Evolutionary conservation across 192 early-diverging fungal genomes (phyloP).

Genomic region (Umbelopsis ramanniana): DNA sequence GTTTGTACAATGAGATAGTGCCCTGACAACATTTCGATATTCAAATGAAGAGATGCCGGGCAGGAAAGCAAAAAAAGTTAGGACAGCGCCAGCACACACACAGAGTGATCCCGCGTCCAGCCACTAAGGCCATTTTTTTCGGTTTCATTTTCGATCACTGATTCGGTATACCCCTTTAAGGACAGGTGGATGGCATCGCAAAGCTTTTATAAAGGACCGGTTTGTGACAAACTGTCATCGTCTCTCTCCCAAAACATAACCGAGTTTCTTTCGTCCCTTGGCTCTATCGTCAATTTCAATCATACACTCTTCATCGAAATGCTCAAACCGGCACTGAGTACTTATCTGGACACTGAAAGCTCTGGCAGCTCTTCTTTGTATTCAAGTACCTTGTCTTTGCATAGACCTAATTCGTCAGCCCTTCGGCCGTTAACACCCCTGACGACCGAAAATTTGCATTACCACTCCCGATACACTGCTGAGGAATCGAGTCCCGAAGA

Average conservation of each 20-base stretch:
- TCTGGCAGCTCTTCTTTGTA: background rate
- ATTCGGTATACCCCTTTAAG: background rate
- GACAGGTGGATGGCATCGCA: background rate
- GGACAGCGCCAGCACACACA: background rate
- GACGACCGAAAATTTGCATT: slow-evolving; percentile 4
- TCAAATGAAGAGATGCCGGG: too few species aligned
- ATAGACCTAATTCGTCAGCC: background rate
- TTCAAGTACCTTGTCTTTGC: background rate
- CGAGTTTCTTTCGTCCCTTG: too few species aligned
- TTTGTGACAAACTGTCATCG: background rate
- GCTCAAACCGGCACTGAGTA: background rate
- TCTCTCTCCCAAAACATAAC: background rate
- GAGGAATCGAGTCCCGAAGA: background rate
- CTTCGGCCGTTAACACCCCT: background rate
- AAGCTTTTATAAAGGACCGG: background rate
- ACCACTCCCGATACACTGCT: background rate
- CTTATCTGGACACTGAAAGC: slow-evolving; percentile 6
- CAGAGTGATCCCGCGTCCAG: background rate
- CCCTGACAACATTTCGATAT: too few species aligned
- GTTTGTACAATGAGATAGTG: too few species aligned
- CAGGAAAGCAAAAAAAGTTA: too few species aligned
- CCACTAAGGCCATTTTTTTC: background rate
- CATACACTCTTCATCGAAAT: background rate
- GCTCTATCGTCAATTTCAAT: too few species aligned
- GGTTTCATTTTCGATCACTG: background rate